Conservation (phyloP, 345 rosid genomes). For the Angophora floribunda region DNA sequence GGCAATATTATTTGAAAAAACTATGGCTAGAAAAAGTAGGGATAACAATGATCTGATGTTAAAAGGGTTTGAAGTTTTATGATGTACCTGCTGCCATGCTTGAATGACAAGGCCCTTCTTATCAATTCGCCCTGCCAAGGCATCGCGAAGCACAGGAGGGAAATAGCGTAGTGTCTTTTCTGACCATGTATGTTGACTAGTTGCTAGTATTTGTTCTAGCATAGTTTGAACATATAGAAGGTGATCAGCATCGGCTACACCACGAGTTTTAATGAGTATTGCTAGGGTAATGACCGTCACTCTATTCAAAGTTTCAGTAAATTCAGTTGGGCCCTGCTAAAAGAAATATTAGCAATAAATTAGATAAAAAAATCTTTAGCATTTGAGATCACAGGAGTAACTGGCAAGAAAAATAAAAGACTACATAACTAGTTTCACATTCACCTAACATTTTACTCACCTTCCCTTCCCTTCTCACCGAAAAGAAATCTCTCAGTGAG, state of each 20-base stretch:
- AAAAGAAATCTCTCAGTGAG: constrained; percentile 84
- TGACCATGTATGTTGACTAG: constrained; percentile 96
- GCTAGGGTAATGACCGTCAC: constrained; percentile 83
- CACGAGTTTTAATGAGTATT: constrained; percentile 90
- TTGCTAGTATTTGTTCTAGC: constrained; percentile 84
- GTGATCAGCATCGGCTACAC: constrained; percentile 97
- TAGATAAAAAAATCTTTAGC: not conserved
- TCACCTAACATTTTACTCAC: constrained; percentile 18
- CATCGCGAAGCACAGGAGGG: constrained; percentile 75
- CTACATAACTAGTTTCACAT: not conserved
- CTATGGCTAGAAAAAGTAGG: not conserved
- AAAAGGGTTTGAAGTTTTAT: not conserved
- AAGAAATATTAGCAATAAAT: constrained; percentile 2
- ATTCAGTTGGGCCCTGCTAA: constrained; percentile 92
- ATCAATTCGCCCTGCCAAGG: constrained; percentile 55
- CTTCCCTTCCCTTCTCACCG: constrained; percentile 93
- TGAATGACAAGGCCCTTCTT: constrained; percentile 64
- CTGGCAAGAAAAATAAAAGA: not conserved
- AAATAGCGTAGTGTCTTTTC: constrained; percentile 78
- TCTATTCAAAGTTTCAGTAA: constrained; percentile 95
- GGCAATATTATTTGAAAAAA: not conserved
- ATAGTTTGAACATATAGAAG: constrained; percentile 75
- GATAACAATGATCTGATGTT: not conserved
- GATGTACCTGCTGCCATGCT: constrained; percentile 75
- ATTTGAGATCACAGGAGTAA: not conserved